A percentile compares a stretch with the other conserved stretches of the same genome.
phyloP scores from a whole-genome alignment of 345 rosid genomes.

The Gossypium anomalum region DNA sequence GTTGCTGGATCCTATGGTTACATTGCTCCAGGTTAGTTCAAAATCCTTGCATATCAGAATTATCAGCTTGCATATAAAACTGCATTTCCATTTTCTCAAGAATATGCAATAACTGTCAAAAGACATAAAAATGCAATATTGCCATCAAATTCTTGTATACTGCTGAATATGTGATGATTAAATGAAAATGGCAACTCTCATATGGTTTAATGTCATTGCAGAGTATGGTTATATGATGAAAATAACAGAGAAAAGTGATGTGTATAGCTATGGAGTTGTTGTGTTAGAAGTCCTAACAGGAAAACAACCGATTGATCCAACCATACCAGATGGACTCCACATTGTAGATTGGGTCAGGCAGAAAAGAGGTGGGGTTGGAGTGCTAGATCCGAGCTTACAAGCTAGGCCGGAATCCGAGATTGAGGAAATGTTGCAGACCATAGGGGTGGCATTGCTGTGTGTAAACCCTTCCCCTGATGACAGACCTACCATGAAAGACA shows the following conservation, averaged over 20 bases:
- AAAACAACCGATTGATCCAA: conserved; percentile 85
- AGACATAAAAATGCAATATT: neutral
- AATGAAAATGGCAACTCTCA: neutral
- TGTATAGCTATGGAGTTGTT: conserved; percentile 88
- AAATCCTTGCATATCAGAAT: neutral
- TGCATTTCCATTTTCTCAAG: no score
- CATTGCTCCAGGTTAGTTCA: conserved; percentile 80
- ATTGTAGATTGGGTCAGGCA: conserved; percentile 73
- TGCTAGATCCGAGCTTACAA: conserved; percentile 38
- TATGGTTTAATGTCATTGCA: conserved; percentile 16
- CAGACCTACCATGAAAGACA: conserved; percentile 73
- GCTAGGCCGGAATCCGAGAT: conserved; percentile 49
- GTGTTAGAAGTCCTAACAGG: conserved; percentile 78
- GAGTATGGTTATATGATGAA: conserved; percentile 90
- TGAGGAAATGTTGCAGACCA: conserved; percentile 59
- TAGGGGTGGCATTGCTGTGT: conserved; percentile 70
- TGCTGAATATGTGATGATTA: neutral
- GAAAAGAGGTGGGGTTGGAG: conserved; percentile 37
- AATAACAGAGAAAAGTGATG: conserved; percentile 86
- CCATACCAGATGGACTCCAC: conserved; percentile 68
- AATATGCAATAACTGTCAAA: neutral
- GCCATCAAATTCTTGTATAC: neutral
- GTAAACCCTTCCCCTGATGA: conserved; percentile 53
- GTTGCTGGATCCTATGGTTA: conserved; percentile 95
- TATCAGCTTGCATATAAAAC: neutral